Base-by-base conservation (phyloP, 106 monocot species). In the Allium sativum region DNA sequence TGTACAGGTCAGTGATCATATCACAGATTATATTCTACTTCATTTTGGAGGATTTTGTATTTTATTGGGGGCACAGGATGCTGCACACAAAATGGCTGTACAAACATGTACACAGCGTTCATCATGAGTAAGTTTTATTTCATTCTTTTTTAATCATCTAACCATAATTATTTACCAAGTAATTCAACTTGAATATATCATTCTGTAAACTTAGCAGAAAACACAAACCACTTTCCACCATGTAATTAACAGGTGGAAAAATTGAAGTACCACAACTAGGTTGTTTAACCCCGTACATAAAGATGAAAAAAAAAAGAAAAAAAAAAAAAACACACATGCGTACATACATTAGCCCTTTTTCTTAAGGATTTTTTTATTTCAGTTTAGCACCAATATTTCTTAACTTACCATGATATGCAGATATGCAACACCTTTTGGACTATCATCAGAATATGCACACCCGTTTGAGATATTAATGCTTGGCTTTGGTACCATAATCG, bases 401-500 rank as follows among this genome's bases (percentile, higher is more conserved):
- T 56, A 13, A 15, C 11, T 3, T 15, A 50, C 1, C 2, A 48
- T 46, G 45, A 13, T 40, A 48, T 22, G 17, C 59, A 69, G 69
- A 41, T 69, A 84, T 76, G 88, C 93, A 22, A 88, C 93, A 48
- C 93, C 93, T 58, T 86, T 94, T 74, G 93, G 93, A 44, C 75
- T 94, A 67, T 80, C 93, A 45, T 85, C 89, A 18, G 88, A 89
- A 56, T 94, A 94, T 69, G 93, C 89, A 14, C 93, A 94, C 59
- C 85, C 88, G 66, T 80, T 83, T 70, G 93, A 94, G 62, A 88
- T 94, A 58, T 68, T 94, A 46, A 85, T 94, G 58, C 76, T 94
- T 59, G 89, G 93, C 2, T 85, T 94, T 81, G 88, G 88, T 47
- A 89, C 89, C 5, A 69, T 94, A 20, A 19, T 85, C 67, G 93